A percentile compares a stretch with the other conserved stretches of the same genome.
These are phyloP conservation scores for Citrus trifoliata DNA, from an alignment of 345 rosid genomes.

Conservation along the genomic window DNA sequence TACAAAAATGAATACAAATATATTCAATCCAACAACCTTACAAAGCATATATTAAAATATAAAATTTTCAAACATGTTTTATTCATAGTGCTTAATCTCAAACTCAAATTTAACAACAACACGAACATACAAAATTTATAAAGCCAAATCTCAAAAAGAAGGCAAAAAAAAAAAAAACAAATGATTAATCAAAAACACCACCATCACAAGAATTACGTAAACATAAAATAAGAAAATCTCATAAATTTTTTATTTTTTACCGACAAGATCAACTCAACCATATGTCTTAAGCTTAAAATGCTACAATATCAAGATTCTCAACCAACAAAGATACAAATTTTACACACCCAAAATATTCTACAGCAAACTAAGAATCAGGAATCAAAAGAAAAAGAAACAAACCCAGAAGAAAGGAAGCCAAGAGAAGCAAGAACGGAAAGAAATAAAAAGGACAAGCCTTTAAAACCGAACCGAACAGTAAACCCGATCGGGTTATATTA, in stretches of 20 bases:
- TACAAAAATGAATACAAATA: too few species aligned
- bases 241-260: not conserved
- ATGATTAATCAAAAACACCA: fast-evolving
- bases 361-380: not conserved
- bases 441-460: conserved; percentile 11
- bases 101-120: too few species aligned
- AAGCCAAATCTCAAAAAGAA: too few species aligned
- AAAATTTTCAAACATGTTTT: fast-evolving
- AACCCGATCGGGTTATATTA: too few species aligned
- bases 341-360: not conserved
- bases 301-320: not conserved
- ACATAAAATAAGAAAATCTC: not conserved
- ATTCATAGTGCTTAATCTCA: fast-evolving
- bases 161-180: too few species aligned
- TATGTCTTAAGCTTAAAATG: conserved; percentile 9
- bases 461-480: not conserved
- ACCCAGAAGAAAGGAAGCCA: not conserved
- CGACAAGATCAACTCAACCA: not conserved
- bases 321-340: not conserved
- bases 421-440: not conserved
- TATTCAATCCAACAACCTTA: too few species aligned
- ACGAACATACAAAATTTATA: too few species aligned
- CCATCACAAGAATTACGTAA: not conserved
- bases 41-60: too few species aligned
- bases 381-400: not conserved